A percentile compares a stretch with the other conserved stretches of the same genome.
phyloP scores from a whole-genome alignment of 768 basidiomycete species.

The Gymnopilus junonius region DNA sequence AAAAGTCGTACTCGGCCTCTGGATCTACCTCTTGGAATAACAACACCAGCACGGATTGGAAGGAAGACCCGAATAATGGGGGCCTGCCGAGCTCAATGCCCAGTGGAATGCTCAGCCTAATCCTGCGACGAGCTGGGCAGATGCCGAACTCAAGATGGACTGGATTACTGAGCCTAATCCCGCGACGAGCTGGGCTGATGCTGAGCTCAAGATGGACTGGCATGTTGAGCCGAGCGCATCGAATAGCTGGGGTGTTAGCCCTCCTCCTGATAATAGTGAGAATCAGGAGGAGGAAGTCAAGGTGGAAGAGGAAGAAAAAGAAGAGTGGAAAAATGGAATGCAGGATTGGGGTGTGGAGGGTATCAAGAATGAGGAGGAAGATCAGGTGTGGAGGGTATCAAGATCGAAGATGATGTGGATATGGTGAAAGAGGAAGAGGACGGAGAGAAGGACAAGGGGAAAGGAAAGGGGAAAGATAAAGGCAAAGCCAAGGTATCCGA shows the following conservation, averaged over 20 bases:
- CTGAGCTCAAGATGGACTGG: not conserved
- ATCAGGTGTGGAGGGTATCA: too few species aligned
- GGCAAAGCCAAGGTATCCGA: not conserved
- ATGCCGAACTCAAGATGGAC: too few species aligned
- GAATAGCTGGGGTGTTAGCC: not conserved
- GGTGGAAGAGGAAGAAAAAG: not conserved
- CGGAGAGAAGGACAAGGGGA: not conserved
- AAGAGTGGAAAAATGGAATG: too few species aligned
- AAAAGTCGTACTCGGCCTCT: too few species aligned
- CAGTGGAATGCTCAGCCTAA: too few species aligned
- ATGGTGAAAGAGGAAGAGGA: not conserved
- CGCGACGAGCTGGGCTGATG: not conserved
- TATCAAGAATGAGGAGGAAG: too few species aligned
- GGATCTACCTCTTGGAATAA: not conserved
- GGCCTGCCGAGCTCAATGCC: too few species aligned
- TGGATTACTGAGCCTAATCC: not conserved
- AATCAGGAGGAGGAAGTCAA: not conserved
- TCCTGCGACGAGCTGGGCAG: too few species aligned
- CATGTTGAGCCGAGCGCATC: not conserved
- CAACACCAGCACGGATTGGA: too few species aligned
- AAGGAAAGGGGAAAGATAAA: not conserved
- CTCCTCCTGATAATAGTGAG: too few species aligned
- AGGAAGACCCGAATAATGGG: too few species aligned
- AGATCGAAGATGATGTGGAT: not conserved
- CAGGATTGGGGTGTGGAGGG: not conserved